Conservation (phyloP, 768 basidiomycete genomes). For the Pleurotus pulmonarius region DNA sequence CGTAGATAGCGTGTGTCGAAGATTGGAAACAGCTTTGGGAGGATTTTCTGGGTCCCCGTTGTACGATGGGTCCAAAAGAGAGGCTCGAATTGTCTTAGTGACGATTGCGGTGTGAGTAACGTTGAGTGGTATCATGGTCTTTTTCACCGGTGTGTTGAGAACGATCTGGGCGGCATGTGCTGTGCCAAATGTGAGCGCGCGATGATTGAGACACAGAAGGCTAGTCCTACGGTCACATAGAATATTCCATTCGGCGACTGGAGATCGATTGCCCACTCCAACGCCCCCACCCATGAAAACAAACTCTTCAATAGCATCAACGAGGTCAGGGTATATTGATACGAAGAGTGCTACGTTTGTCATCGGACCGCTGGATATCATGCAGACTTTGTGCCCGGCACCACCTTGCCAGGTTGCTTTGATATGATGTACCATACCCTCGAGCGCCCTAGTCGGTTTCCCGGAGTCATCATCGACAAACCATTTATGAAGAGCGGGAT, state of each 20-base stretch:
- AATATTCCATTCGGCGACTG: constrained; percentile 83
- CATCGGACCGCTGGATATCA: constrained; percentile 81
- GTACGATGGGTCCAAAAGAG: constrained; percentile 40
- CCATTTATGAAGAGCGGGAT: constrained; percentile 44
- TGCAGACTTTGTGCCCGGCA: constrained; percentile 53
- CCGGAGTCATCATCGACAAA: constrained; percentile 43
- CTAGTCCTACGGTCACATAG: constrained; percentile 68
- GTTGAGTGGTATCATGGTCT: constrained; percentile 80
- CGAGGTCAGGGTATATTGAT: constrained; percentile 46
- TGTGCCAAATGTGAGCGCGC: constrained; percentile 19
- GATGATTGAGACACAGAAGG: not conserved
- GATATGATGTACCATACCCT: constrained; percentile 63
- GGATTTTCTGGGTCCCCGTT: constrained; percentile 21
- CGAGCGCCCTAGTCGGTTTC: constrained; percentile 47
- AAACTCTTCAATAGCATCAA: constrained; percentile 61
- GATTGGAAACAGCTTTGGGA: constrained; percentile 33
- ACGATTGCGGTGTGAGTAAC: constrained; percentile 86
- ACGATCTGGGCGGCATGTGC: constrained; percentile 86
- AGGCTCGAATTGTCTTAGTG: constrained; percentile 45
- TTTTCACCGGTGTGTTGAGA: constrained; percentile 63
- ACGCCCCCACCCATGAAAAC: constrained; percentile 93
- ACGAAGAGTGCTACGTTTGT: constrained; percentile 73
- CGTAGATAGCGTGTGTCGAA: constrained; percentile 73
- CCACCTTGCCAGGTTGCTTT: constrained; percentile 54
- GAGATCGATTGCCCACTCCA: constrained; percentile 76